A percentile compares a stretch with the other conserved stretches of the same genome.
Conservation (phyloP, 306 rosid genomes). For the Cicer yamashitae region DNA sequence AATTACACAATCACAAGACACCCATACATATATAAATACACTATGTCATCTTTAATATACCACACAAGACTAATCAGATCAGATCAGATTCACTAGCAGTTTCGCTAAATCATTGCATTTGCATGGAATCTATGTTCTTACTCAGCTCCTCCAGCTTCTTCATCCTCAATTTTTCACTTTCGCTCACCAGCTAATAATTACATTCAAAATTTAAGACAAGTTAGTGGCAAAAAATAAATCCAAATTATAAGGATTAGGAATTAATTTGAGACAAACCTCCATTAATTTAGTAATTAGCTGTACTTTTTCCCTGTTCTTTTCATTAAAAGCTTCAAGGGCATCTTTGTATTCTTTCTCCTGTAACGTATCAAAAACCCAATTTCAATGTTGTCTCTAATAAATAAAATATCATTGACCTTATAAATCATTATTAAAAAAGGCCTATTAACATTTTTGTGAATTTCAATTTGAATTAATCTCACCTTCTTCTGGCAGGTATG, state of each 20-base stretch:
- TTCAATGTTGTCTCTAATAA: slow-evolving; percentile 2
- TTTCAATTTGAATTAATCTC: slow-evolving; percentile 33
- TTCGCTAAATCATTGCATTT: slow-evolving; percentile 59
- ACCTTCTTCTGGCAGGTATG: slow-evolving; percentile 99
- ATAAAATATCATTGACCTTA: neutral
- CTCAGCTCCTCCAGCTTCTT: slow-evolving; percentile 99
- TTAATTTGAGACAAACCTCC: slow-evolving; percentile 53
- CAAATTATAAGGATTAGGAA: neutral
- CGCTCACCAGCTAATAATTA: slow-evolving; percentile 62
- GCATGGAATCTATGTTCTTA: slow-evolving; percentile 86
- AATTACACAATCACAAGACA: slow-evolving; percentile 71
- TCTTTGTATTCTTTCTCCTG: slow-evolving; percentile 98
- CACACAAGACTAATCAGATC: slow-evolving; percentile 86
- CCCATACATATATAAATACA: slow-evolving; percentile 66
- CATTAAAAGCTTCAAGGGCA: slow-evolving; percentile 96
- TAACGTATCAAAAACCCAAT: slow-evolving; percentile 29
- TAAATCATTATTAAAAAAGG: neutral
- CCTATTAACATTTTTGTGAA: slow-evolving; percentile 15
- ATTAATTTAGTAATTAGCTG: slow-evolving; percentile 66
- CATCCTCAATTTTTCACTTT: slow-evolving; percentile 95
- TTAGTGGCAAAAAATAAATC: neutral
- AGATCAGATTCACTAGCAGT: slow-evolving; percentile 40
- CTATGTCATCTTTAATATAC: slow-evolving; percentile 71
- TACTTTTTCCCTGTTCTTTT: slow-evolving; percentile 95
- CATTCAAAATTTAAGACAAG: slow-evolving; percentile 43